Percentiles rank a stretch among this genome's conserved stretches.
These are phyloP conservation scores for Drosera capensis DNA, from an alignment of 148 eudicot genomes.

Conservation along the genomic window DNA sequence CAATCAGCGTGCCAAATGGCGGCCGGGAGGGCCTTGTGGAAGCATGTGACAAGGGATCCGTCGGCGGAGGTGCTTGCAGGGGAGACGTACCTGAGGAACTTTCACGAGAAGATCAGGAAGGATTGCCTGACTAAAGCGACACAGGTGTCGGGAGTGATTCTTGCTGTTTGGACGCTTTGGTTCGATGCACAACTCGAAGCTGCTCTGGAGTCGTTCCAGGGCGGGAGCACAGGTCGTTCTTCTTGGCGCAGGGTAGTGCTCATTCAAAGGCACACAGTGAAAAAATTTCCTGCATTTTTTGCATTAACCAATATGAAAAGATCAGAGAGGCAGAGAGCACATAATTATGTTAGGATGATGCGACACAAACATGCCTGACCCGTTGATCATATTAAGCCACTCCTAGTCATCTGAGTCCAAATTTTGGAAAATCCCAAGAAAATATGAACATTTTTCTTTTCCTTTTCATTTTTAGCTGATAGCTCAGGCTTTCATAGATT, in stretches of 20 bases:
- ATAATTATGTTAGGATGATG: too few species aligned
- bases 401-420: too few species aligned
- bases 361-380: too few species aligned
- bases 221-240: slow-evolving; percentile 61
- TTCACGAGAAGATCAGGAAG: slow-evolving; percentile 70
- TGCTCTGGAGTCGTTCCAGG: slow-evolving; percentile 40
- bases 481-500: too few species aligned
- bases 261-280: background rate
- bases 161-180: slow-evolving; percentile 89
- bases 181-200: slow-evolving; percentile 71
- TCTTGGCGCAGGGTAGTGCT: slow-evolving; percentile 78
- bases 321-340: background rate
- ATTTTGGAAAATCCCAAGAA: too few species aligned
- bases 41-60: slow-evolving; percentile 61
- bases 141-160: slow-evolving; percentile 84
- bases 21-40: slow-evolving; percentile 90
- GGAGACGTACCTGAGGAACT: slow-evolving; percentile 46
- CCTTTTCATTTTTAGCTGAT: too few species aligned
- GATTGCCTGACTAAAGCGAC: slow-evolving; percentile 49
- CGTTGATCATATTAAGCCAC: too few species aligned
- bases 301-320: background rate
- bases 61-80: slow-evolving; percentile 81
- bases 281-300: background rate
- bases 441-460: too few species aligned
- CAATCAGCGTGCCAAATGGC: slow-evolving; percentile 85